Conservation (phyloP, 2,329 filamentous ascomycete genomes). For the Dactylellina sp. region DNA sequence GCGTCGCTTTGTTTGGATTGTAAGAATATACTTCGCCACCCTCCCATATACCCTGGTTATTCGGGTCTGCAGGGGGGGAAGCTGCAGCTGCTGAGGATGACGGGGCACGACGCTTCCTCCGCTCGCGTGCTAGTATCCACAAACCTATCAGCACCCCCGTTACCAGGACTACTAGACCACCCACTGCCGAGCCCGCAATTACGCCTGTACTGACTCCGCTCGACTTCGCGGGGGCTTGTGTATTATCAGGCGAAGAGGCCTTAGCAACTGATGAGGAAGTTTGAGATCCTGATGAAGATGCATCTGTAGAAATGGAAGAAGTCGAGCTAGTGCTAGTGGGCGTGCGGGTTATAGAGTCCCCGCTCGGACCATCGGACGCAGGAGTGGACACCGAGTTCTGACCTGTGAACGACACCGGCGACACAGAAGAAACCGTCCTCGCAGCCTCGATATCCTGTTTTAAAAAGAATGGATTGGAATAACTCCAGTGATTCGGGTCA, state of each 20-base stretch:
- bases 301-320: too few relatives aligned
- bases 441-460: too few relatives aligned
- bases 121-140: conserved; percentile 13
- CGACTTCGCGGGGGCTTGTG: not conserved
- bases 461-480: conserved; percentile 38
- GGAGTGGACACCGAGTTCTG: too few relatives aligned
- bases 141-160: conserved; percentile 4
- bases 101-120: not conserved
- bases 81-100: not conserved
- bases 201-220: not conserved
- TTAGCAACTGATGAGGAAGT: not conserved
- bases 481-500: conserved; percentile 32
- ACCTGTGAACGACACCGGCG: not conserved
- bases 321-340: too few relatives aligned
- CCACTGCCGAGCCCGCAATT: conserved; percentile 10
- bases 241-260: not conserved
- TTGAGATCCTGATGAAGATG: not conserved
- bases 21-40: conserved; percentile 13
- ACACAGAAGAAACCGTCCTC: not conserved
- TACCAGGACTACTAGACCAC: conserved; percentile 8
- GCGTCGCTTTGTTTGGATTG: conserved; percentile 15
- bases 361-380: too few relatives aligned
- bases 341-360: too few relatives aligned
- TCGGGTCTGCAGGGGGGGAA: not conserved
- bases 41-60: conserved; percentile 31